Evolutionary conservation across 2,329 filamentous ascomycete genomes (phyloP), one percentile per base, ranked within the genome.

Genomic region (Chrysoporthe puriensis): DNA sequence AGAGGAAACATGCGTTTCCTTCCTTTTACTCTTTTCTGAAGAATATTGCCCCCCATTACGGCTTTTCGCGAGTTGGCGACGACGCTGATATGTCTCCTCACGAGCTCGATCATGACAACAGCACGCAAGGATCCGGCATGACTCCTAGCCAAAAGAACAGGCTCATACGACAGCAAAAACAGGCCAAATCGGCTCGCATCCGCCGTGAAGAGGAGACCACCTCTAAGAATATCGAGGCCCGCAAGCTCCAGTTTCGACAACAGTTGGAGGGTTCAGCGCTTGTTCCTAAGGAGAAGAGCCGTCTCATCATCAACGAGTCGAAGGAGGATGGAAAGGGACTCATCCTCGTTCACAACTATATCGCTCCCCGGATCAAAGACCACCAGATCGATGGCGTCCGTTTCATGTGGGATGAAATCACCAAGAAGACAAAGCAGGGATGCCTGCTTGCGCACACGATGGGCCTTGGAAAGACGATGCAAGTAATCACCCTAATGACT

Each of bases 401-500:
- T 13, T 97, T 97, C 77, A 86, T 97, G 82, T 97, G 94, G 93
- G 89, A 93, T 72, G 91, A 95, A 71, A 81, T 97, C 57, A 86
- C 95, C 6, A 83, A 85, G 43, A 85, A 89, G 66, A 80, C 82
- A 5, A 83, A 84, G 21, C 89, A 94, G 77, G 94, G 94, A 2
- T 96, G 92, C 74, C 83, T 97, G 14, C 83, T 97, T 26, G 91
- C 94, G 6, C 94, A 97, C 76, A 93, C 92, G 0, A 97, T 97
- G 94, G 94, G 94, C 1, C 80, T 97, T 2, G 94, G 94, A 18
- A 97, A 97, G 80, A 96, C 94, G 0, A 93, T 97, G 90, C 94
- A 97, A 79, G 87, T 93, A 6, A 93, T 97, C 68, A 91, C 93
- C 0, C 81, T 97, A n/a, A 84, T 97, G 6, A 85, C 91, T 18